These are phyloP conservation scores for Triticum timopheevii DNA, from an alignment of 176 grass and related monocot genomes.

Conservation along the genomic window DNA sequence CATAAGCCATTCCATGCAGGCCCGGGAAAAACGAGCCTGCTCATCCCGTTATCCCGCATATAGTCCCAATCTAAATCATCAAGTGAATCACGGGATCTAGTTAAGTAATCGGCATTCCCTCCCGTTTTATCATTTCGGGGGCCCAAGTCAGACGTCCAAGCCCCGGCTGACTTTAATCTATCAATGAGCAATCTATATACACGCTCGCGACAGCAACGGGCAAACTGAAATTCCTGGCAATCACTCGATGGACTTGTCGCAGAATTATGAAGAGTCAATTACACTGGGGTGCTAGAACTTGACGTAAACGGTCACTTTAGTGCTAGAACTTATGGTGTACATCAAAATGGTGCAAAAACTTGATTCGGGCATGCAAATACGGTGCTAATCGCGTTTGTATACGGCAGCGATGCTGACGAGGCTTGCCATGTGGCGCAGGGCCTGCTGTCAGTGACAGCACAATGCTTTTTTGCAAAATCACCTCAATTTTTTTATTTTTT, in stretches of 20 bases:
- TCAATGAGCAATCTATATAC: not conserved
- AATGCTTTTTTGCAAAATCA: too few species aligned
- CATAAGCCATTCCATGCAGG: not conserved
- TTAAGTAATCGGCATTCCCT: not conserved
- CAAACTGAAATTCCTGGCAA: not conserved
- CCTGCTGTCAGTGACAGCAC: too few species aligned
- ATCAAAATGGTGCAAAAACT: too few species aligned
- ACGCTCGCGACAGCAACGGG: constrained; percentile 2
- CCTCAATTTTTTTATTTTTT: too few species aligned
- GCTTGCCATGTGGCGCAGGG: too few species aligned
- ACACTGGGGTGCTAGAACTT: too few species aligned
- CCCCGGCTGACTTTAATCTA: not conserved
- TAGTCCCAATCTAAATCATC: not conserved
- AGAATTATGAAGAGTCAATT: not conserved
- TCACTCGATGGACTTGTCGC: not conserved
- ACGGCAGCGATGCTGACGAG: too few species aligned
- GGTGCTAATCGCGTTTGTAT: too few species aligned
- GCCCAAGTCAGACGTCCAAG: constrained; percentile 16
- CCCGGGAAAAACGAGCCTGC: constrained; percentile 1
- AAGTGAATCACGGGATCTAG: constrained; percentile 1
- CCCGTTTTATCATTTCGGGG: constrained; percentile 11
- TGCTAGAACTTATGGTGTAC: too few species aligned
- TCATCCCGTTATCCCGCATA: not conserved
- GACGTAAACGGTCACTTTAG: too few species aligned
- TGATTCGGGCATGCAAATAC: too few species aligned